A percentile compares a stretch with the other conserved stretches of the same genome.
These are phyloP conservation scores for Ophiocordyceps camponoti-floridani DNA, from an alignment of 2,329 filamentous ascomycete genomes.

Conservation along the genomic window DNA sequence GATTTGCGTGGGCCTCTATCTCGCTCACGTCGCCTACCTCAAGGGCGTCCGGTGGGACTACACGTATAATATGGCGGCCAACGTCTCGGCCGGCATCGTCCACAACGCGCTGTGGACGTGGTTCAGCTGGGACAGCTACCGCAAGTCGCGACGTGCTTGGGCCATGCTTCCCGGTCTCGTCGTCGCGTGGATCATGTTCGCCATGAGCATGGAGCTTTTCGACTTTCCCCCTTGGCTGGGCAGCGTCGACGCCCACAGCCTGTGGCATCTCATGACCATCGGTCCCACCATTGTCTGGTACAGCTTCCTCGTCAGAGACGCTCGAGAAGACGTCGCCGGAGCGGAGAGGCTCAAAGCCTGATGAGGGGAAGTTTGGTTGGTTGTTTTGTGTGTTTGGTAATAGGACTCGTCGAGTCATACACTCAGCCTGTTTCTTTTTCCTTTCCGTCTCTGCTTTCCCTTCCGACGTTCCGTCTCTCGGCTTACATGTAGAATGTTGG, in stretches of 20 bases:
- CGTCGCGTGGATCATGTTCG: constrained; percentile 78
- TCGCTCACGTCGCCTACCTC: constrained; percentile 64
- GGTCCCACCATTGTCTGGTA: constrained; percentile 82
- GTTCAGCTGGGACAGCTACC: constrained; percentile 63
- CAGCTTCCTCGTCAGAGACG: constrained; percentile 72
- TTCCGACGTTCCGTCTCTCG: no score
- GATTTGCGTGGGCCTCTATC: constrained; percentile 54
- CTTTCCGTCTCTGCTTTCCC: no score
- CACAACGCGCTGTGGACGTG: constrained; percentile 75
- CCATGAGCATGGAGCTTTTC: constrained; percentile 89
- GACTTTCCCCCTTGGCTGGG: constrained; percentile 79
- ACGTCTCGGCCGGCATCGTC: constrained; percentile 63
- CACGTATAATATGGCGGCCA: constrained; percentile 94
- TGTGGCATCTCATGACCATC: constrained; percentile 94
- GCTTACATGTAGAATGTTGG: no score
- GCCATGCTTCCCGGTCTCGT: constrained; percentile 78
- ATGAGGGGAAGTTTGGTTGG: not conserved
- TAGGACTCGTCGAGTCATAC: no score
- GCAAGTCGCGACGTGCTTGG: constrained; percentile 56
- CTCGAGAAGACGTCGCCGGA: constrained; percentile 11
- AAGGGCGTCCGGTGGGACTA: constrained; percentile 85
- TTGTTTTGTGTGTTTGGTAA: no score
- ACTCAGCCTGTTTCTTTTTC: no score
- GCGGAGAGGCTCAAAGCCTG: constrained; percentile 49
- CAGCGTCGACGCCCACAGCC: constrained; percentile 76